Evolutionary conservation across 768 basidiomycete genomes (phyloP), one percentile per base, ranked within the genome.

Genomic region (Boletus huronensis): DNA sequence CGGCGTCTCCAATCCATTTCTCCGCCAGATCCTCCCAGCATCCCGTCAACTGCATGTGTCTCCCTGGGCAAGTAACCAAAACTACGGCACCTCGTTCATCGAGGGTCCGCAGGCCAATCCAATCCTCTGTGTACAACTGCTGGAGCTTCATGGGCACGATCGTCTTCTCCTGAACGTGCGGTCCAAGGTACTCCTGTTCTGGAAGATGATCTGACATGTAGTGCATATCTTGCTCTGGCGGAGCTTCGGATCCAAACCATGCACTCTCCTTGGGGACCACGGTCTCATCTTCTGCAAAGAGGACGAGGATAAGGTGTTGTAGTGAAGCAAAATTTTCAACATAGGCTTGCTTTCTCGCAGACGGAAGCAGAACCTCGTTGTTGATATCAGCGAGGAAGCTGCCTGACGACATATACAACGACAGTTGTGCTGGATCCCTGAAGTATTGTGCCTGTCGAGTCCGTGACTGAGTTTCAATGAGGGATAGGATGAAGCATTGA

Each of bases 221-320:
- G 35, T 6, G 29, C 7, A 51, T 55, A 8, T 72, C 72, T 17
- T 78, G 75, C 19, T 74, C 70, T 8, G 66, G 54, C 2, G 71
- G 72, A 2, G 75, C 76, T 62, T 87, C 86, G 3, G 87, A 85
- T 6, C 88, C 90, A 70, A 94, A 93, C 91, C 90, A 93, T 11
- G 88, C 74, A 61, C 82, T 89, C 70, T 93, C 90, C 69, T 90
- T 90, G 0, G 92, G 92, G 19, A 92, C 77, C 23, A 90, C 87
- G 3, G 88, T 92, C 67, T 78, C 76, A 67, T 93, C 92, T 53
- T 83, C 69, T 1, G 80, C 74, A 68, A 93, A 93, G 40, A 88
- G 66, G 26, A 90, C 79, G 35, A 94, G 83, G 26, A 94, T 78
- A 38, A 93, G 79, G 19, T 81, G 79, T 57, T 81, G 74, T 43